Evolutionary conservation across 1,139 yeast species (phyloP), one percentile per base, ranked within the genome.

Genomic region (Sugiyamaella novakii): DNA sequence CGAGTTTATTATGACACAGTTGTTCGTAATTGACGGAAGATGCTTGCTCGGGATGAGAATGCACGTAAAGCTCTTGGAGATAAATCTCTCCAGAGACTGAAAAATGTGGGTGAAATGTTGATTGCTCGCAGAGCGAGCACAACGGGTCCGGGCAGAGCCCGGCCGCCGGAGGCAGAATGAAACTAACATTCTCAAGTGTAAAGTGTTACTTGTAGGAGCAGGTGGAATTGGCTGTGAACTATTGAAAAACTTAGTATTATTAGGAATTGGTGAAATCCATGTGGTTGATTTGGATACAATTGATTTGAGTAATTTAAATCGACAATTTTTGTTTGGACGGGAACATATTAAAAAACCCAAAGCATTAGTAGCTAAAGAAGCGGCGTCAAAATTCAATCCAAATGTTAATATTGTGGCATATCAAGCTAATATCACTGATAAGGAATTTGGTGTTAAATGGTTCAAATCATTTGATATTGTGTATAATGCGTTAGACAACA

Each of bases 191-290:
- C 17, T 15, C 29, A 5, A 61, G 64, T 49, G 59, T 36, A 65
- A 62, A 54, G 89, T 92, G 17, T 72, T 94, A 41, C 74, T 94
- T 72, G 96, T 94, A 0, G 98, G 99, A 3, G 97, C 98, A 1
- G 99, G 99, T 24, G 99, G 99, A n/a, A 91, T 94, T 56, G 99
- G 99, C 3, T 94, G 98, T 67, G 99, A 94, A 67, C 72, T 94
- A 35, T 73, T 94, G 52, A 94, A 94, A 64, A 87, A 94, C 63
- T 73, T 94, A 46, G 82, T 89, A 5, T 70, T 91, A 55, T 77
- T 88, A 58, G 95, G 95, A 2, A 84, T 86, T 59, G 94, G 95
- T 3, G 95, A 87, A 60, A 84, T 94, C 49, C 96, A 91, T 62
- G 78, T 94, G 22, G 94, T 91, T 17, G 99, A 94, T 67, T 75